Evolutionary conservation across 805 yeast genomes (phyloP), one percentile per base, ranked within the genome.

Genomic region (Wickerhamomyces strasburgensis): DNA sequence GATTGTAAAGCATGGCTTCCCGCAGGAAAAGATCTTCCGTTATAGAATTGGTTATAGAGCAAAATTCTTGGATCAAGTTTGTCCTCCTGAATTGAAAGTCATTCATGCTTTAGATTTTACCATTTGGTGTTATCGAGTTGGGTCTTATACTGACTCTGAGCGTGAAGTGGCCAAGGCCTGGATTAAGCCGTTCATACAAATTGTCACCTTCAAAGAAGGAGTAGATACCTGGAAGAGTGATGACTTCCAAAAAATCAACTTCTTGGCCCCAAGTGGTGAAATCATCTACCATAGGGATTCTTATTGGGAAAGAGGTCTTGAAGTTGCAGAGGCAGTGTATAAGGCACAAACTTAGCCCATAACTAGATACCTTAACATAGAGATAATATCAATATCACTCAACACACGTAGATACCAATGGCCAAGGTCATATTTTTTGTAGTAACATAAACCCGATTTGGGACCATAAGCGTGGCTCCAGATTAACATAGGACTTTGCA

Each of bases 281-380:
- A 46, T 49, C 13, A 37, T 39, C 21, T 51, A 55, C 30, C 44
- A 40, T 7, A 54, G 52, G 10, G 70, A 65, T 43, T 46, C 51
- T 3, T 45, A 49, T 31, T 65, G 68, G 67, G 56, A 58, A 11
- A 60, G 65, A 64, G 64, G 65, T 25, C 46, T 57, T 31, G 58
- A 57, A 30, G 65, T 63, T 21, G 51, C 66, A 2, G 44, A 52
- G 23, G 52, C 50, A 14, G 57, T 60, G 24, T 58, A 42, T 35
- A 37, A 46, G 33, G 55, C 59, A 35, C 48, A 52, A 33, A 10
- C 37, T 11, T 37, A 25, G 31, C 13, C 25, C n/a, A n/a, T n/a
- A n/a, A 11, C 11, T 21, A 11, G 11, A 21, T 11, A 11, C 11
- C 25, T 21, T 21, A 21, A 21, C 11, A 8, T 7, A 21, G 11